Conservation (phyloP, 2,329 filamentous ascomycete genomes). For the Lachnellula occidentalis region DNA sequence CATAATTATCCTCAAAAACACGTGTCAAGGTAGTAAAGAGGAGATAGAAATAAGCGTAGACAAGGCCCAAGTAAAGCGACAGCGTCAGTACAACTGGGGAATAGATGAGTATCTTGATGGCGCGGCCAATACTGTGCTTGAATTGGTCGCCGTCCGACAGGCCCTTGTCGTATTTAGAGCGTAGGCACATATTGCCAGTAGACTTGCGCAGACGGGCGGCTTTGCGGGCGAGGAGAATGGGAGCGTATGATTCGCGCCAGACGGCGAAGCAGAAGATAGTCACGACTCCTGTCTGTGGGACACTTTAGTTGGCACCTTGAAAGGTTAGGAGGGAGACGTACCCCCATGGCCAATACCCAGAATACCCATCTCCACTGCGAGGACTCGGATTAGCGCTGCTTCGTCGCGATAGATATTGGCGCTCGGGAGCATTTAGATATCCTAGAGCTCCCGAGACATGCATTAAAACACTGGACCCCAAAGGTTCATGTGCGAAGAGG, state of each 20-base stretch:
- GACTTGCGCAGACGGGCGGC: constrained; percentile 41
- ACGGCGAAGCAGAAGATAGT: constrained; percentile 18
- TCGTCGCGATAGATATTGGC: no score
- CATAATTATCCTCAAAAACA: constrained; percentile 41
- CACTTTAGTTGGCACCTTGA: not conserved
- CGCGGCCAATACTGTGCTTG: constrained; percentile 27
- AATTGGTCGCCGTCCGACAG: not conserved
- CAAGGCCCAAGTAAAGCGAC: constrained; percentile 41
- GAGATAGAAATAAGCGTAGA: constrained; percentile 47
- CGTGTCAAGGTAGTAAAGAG: constrained; percentile 44
- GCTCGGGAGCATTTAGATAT: no score
- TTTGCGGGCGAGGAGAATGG: constrained; percentile 38
- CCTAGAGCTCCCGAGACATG: no score
- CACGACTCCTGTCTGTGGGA: constrained; percentile 29
- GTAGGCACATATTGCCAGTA: constrained; percentile 34
- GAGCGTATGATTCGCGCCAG: constrained; percentile 41
- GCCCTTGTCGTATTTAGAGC: constrained; percentile 25
- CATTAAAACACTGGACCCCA: no score
- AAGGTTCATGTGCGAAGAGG: no score
- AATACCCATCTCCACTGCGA: constrained; percentile 47
- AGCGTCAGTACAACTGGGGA: constrained; percentile 35
- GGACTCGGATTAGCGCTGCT: constrained; percentile 22
- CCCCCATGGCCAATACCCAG: constrained; percentile 39
- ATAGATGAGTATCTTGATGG: constrained; percentile 35
- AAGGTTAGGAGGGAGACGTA: not conserved